Base-by-base conservation (phyloP, 176 grass and related monocot species). In the Saccharum officinarum region DNA sequence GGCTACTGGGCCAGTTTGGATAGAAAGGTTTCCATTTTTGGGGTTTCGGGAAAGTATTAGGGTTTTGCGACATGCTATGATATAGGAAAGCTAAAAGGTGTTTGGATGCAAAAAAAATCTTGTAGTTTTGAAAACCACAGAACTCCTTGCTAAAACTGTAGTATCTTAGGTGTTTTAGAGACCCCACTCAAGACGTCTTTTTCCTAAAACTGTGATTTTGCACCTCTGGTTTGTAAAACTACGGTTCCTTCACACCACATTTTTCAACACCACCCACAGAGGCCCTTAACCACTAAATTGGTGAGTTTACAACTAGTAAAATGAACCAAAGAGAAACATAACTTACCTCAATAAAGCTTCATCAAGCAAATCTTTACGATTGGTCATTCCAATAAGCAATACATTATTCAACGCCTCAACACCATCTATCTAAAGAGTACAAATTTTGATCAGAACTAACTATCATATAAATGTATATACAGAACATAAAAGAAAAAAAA, bases 301-400 rank as follows among this genome's bases (percentile, higher is more conserved):
- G 20, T 39, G 13, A 30, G 8, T 76, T 76, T 41, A 31, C 42
- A 87, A 57, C n/a, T 54, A 38, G 30, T 5, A 67, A 67, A 54
- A 75, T 36, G 34, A 75, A 59, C 12, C 57, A 73, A 72, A 7
- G 30, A 81, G 44, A 47, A 88, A 86, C 38, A 86, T 79, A 77
- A 80, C n/a, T 59, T 73, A 96, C 93, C 93, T 96, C 79, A 99
- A 87, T 52, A 99, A 86, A 71, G 97, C 97, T 92, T 95, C 93
- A 77, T 99, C 97, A 68, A 99, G 90, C 71, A 96, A 88, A 94
- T 99, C 97, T 89, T 96, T 99, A 82, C 97, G 81, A 86, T 98
- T 98, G 10, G 93, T 98, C 93, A 98, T 95, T 82, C 97, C 97
- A 88, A 99, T 99, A 81, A 99, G 97, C 90, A 99, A 82, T 60